Evolutionary conservation across 2,329 filamentous ascomycete genomes (phyloP), one percentile per base, ranked within the genome.

Genomic region (Colletotrichum noveboracense): DNA sequence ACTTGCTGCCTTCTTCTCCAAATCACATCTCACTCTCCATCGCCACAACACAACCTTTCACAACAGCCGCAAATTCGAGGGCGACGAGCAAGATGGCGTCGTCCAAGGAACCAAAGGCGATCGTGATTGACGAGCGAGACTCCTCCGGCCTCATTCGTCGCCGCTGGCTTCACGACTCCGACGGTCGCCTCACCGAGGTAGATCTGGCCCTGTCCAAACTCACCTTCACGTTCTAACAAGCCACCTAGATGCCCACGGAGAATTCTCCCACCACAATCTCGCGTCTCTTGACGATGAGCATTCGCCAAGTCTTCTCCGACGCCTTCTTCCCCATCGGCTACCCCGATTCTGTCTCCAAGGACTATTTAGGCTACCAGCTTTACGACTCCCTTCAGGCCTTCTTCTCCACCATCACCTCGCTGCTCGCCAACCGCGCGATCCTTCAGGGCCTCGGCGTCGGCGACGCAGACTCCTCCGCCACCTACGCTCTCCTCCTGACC

Each of bases 281-380:
- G 16, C 13, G 69, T 52, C 43, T 52, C 43, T 21, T 52, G n/a
- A 52, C 43, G 18, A 21, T 18, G 16, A 38, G 68, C 32, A 62
- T 77, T 10, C 70, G 66, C 12, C 76, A 77, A 18, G 72, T 88
- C 10, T 82, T 96, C 18, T 79, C 78, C 56, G 93, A 95, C 78
- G 91, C 96, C 32, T 98, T 98, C 82, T 89, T 98, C 2, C 96
- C 96, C 1, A 93, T 94, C 2, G 96, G 96, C n/a, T 98, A 94
- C 83, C 96, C 96, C 1, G 91, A 96, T 78, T 97, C 93, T 65
- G 96, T 98, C 34, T 96, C 94, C 2, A 87, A 91, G 16, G 96
- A 98, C 84, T 98, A 98, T 84, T 87, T 95, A 6, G 89, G 93
- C 86, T 97, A 91, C 83, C 93, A 89, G 80, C 88, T 88, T 62